These are phyloP conservation scores for Termitomyces sp. DNA, from an alignment of 768 basidiomycete species.

Conservation along the genomic window DNA sequence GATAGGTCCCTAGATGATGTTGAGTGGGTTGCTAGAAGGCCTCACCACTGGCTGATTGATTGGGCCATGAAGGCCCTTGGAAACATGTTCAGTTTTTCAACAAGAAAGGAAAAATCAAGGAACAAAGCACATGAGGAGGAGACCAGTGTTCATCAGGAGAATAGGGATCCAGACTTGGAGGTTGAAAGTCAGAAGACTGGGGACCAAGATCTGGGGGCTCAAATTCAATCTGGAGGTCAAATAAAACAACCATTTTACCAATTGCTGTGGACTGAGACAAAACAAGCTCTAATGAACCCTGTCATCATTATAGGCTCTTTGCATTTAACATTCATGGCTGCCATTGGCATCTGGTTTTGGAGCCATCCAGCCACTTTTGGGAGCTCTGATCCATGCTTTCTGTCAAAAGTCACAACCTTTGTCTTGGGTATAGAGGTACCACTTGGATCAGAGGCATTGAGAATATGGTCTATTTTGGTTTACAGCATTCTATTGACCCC, in stretches of 20 bases:
- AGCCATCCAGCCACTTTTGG: conserved; percentile 3
- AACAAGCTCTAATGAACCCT: neutral
- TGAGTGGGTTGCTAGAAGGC: neutral
- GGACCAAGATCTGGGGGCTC: neutral
- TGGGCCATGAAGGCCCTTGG: neutral
- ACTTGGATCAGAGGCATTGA: neutral
- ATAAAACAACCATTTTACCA: neutral
- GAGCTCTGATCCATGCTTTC: neutral
- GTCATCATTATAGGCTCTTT: conserved; percentile 1
- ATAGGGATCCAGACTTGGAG: too few species aligned
- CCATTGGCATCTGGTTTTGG: conserved; percentile 8
- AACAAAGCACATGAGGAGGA: neutral
- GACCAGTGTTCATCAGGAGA: too few species aligned
- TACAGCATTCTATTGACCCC: neutral
- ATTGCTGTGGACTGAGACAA: neutral
- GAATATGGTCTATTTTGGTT: neutral
- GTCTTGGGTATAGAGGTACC: neutral
- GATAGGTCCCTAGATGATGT: neutral
- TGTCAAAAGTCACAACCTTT: neutral
- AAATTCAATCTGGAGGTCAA: neutral
- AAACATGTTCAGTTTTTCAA: neutral
- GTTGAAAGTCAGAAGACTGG: too few species aligned
- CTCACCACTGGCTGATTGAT: neutral
- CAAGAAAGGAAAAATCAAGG: neutral
- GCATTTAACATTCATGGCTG: conserved; percentile 7